Evolutionary conservation across 108 stramenopile genomes (phyloP), one percentile per base, ranked within the genome.

Genomic region (Cyclotella kingstonii): DNA sequence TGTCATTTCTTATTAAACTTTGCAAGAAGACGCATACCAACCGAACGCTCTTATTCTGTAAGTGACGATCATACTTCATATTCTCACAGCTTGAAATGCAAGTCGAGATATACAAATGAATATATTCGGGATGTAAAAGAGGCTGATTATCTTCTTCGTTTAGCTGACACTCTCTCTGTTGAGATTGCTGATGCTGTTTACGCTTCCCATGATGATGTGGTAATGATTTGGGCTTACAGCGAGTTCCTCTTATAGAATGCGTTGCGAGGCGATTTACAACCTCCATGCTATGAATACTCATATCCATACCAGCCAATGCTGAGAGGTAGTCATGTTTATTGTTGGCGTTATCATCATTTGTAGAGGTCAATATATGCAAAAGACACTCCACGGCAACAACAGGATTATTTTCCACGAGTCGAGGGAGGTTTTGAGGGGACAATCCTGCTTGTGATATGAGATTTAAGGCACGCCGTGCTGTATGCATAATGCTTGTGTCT

Each of bases 251-350:
- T 17, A 47, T 34, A 19, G 65, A 66, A 42, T 76, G 83, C 9
- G 84, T 89, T 5, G 91, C 89, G 29, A 96, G 76, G 8, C 89
- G 89, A 81, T 96, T 94, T 33, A 94, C 92, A 30, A 93, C 90
- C 74, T 98, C 97, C 97, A 98, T 98, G 45, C 84, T 84, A 61
- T 98, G 95, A 25, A 98, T 73, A 25, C 83, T 86, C 95, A 98
- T 96, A 36, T 97, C 96, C 97, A 98, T 97, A n/a, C 87, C 79
- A 31, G 97, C 97, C 59, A 98, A 67, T 1, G 91, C 91, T 26
- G 88, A 87, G 6, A 97, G 78, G 69, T 93, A 96, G 40, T 94
- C 92, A 48, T 86, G 88, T 54, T 49, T 52, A 10, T 33, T 39
- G 22, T 4, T 23, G 30, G 36, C 34, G 5, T 25, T 40, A 33